phyloP scores from a whole-genome alignment of 352 stramenopile species.

The Peronospora destructor region DNA sequence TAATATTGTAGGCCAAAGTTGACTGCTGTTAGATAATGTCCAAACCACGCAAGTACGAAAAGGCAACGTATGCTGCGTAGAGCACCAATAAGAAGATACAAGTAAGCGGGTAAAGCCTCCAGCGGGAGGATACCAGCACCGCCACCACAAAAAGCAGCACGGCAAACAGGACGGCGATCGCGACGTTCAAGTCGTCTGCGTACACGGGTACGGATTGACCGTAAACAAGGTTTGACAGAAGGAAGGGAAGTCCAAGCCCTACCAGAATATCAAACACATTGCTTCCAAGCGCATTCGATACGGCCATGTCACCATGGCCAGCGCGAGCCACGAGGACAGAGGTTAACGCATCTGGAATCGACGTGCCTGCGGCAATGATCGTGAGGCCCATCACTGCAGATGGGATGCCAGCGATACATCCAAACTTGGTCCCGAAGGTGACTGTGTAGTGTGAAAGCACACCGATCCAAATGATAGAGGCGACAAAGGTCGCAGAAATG shows the following conservation, averaged over 20 bases:
- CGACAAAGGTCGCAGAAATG: slow-evolving; percentile 48
- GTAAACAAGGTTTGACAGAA: slow-evolving; percentile 76
- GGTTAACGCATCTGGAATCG: slow-evolving; percentile 68
- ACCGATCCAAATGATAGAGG: slow-evolving; percentile 70
- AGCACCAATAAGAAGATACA: slow-evolving; percentile 39
- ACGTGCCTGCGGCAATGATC: slow-evolving; percentile 72
- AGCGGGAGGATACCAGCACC: slow-evolving; percentile 44
- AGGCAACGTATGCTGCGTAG: slow-evolving; percentile 50
- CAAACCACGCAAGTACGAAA: slow-evolving; percentile 51
- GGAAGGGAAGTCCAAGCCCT: slow-evolving; percentile 65
- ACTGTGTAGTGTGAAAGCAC: slow-evolving; percentile 71
- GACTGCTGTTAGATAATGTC: slow-evolving; percentile 29
- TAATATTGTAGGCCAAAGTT: too few relatives aligned
- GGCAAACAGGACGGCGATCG: slow-evolving; percentile 58
- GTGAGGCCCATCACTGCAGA: slow-evolving; percentile 74
- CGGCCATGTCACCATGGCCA: slow-evolving; percentile 74
- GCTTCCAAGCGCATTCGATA: slow-evolving; percentile 78
- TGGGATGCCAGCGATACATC: slow-evolving; percentile 60
- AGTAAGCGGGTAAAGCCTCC: slow-evolving; percentile 40
- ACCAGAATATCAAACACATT: slow-evolving; percentile 85
- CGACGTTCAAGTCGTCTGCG: slow-evolving; percentile 47
- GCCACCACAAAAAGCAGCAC: slow-evolving; percentile 49
- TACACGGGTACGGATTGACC: slow-evolving; percentile 40
- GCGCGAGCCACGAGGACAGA: slow-evolving; percentile 74
- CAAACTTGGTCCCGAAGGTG: slow-evolving; percentile 49